Base-by-base conservation (phyloP, 768 basidiomycete species). In the Boletus subcaerulescens region DNA sequence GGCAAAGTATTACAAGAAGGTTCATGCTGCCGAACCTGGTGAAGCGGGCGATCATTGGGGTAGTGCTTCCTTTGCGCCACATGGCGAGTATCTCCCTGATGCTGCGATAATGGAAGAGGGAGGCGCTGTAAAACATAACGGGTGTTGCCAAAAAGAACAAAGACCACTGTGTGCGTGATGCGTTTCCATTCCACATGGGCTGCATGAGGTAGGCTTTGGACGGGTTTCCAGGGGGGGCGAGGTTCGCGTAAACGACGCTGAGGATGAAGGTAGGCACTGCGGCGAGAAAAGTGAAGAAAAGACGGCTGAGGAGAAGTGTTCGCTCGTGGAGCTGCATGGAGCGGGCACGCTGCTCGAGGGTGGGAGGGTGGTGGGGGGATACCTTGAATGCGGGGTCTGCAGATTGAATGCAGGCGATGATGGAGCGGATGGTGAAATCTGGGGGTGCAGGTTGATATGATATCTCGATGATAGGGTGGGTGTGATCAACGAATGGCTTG, bases 1-100 rank as follows among this genome's bases (percentile, higher is more conserved):
- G 32, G 24, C 33, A 29, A 4, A 39, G 0, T 5, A 66, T 60
- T 46, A 89, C 91, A 20, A 94, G 74, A 18, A 91, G 77, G 66
- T 92, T 91, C 92, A 94, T 94, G 61, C 86, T 89, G 0, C 92
- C 92, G 63, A 93, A 94, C 14, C 79, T 75, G 49, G 84, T 75
- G 51, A 91, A 81, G 0, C 87, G 78, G 43, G 73, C 73, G 60
- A 79, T 71, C 32, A 85, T 72, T 2, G 86, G 80, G 1, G 76
- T 77, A 3, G 73, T 65, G 56, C 80, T 86, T 18, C 80, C 77
- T 46, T 61, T 77, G 53, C 74, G 74, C 87, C 87, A 89, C n/a
- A 83, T 66, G 17, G 78, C 73, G 48, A 64, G 59, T 13, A 89
- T 72, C 62, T 89, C 85, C 62, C 76, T 78, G 49, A 86, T 57